Evolutionary conservation across 352 stramenopile genomes (phyloP), one percentile per base, ranked within the genome.

Genomic region (Pythium dissotocum): DNA sequence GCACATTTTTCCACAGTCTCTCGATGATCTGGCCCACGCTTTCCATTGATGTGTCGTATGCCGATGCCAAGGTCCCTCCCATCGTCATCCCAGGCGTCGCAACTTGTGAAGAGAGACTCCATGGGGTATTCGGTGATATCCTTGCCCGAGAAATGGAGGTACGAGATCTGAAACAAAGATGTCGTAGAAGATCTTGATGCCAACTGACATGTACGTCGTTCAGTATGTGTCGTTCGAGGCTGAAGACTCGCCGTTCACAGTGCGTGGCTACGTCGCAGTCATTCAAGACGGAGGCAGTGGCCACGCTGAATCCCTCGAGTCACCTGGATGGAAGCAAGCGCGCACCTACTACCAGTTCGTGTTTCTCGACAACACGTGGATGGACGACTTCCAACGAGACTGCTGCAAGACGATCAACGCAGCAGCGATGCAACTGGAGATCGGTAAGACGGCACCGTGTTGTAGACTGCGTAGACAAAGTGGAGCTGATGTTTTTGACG

Each of bases 21-120:
- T 88, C 84, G 0, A 77, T 96, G 72, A 88, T 94, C 14, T 92
- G 85, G 82, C 83, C 82, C n/a, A 79, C 70, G 2, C 48, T 93
- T 8, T 73, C 86, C 12, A 78, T 93, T 60, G 71, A 87, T 21
- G 58, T 91, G 21, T 75, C 70, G 33, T 88, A 83, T 71, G 38
- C 83, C 69, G 65, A 63, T 32, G n/a, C 18, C 13, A 72, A 72
- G 53, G 53, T 67, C 26, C 48, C 53, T 21, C 67, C 35, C 42
- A 59, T 48, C 14, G 0, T 30, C 12, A 65, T 75, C 28, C 32
- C 21, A 16, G 58, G 38, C 0, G 70, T 65, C 0, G 4, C 48
- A 1, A 61, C 51, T 1, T 76, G 58, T 44, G 40, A 67, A 62
- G 61, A 66, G 16, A 61, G 70, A 35, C 40, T 75, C 0, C 10